Percentiles rank a stretch among this genome's conserved stretches.
phyloP scores from a whole-genome alignment of 2,329 filamentous ascomycete genomes.

The Cytospora mali region DNA sequence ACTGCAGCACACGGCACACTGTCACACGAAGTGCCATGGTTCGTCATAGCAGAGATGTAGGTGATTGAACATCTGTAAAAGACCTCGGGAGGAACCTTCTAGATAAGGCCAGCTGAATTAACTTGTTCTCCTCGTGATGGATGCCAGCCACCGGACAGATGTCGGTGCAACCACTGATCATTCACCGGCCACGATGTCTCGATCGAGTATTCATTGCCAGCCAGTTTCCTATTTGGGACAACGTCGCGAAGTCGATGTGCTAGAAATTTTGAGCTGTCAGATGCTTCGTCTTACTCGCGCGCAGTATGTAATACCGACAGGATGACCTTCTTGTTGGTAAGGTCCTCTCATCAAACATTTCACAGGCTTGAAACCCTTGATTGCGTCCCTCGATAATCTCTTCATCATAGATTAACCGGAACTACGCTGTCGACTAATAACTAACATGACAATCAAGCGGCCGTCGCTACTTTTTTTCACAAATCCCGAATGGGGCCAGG shows the following conservation, averaged over 20 bases:
- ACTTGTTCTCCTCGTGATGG: neutral
- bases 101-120: neutral
- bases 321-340: neutral
- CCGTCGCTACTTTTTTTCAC: constrained; percentile 14
- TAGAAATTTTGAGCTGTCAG: neutral
- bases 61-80: neutral
- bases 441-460: constrained; percentile 1
- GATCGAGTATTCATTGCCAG: neutral
- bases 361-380: neutral
- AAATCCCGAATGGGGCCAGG: constrained; percentile 18
- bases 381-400: neutral
- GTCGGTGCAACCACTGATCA: neutral
- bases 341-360: neutral
- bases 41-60: neutral
- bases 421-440: neutral
- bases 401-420: neutral
- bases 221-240: neutral
- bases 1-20: neutral
- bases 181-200: neutral
- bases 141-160: neutral
- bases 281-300: neutral
- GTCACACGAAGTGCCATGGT: neutral
- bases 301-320: neutral
- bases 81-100: neutral
- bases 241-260: neutral